These are phyloP conservation scores for Suillus ampliporus DNA, from an alignment of 768 basidiomycete genomes.

Conservation along the genomic window DNA sequence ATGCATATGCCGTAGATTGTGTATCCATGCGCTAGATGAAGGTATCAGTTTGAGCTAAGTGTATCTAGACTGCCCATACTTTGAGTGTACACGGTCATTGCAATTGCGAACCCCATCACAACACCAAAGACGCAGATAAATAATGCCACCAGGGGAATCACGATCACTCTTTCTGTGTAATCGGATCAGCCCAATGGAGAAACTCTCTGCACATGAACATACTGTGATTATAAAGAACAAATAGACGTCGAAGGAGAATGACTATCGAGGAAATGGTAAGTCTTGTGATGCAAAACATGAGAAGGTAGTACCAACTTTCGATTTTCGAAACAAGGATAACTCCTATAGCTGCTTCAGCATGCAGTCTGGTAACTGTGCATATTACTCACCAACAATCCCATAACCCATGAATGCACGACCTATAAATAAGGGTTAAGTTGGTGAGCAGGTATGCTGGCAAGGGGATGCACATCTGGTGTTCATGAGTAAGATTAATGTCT, in stretches of 20 bases:
- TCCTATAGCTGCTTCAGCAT: neutral
- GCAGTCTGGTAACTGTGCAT: neutral
- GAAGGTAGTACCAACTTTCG: slow-evolving; percentile 5
- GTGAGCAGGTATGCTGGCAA: neutral
- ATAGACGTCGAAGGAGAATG: slow-evolving; percentile 10
- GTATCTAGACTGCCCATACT: neutral
- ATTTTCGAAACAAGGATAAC: slow-evolving; percentile 5
- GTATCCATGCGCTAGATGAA: neutral
- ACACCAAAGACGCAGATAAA: neutral
- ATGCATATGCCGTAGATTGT: neutral
- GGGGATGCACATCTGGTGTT: neutral
- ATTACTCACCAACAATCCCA: neutral
- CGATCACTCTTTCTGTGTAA: slow-evolving; percentile 2
- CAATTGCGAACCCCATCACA: slow-evolving; percentile 8
- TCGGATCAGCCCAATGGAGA: neutral
- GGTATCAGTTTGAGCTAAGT: neutral
- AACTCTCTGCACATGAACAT: neutral
- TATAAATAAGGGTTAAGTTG: neutral
- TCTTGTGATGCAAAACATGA: neutral
- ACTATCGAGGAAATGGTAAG: neutral
- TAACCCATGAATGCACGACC: neutral
- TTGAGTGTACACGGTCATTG: neutral
- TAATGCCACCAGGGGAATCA: slow-evolving; percentile 4
- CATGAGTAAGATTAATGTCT: neutral
- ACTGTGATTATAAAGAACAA: slow-evolving; percentile 10